phyloP scores from a whole-genome alignment of 2,329 filamentous ascomycete genomes.

The Fusarium humuli region DNA sequence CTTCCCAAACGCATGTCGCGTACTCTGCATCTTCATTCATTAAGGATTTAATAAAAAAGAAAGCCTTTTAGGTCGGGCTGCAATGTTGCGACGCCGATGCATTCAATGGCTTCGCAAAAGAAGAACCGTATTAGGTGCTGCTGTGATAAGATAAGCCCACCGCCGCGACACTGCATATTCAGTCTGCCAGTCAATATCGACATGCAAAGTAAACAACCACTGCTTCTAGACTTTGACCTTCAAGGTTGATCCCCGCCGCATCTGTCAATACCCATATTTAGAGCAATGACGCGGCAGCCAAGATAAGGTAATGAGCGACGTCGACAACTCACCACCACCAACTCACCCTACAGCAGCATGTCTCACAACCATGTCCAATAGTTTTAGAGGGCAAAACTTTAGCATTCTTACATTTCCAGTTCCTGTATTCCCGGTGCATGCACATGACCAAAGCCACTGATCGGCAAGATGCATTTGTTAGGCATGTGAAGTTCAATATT shows the following conservation, averaged over 20 bases:
- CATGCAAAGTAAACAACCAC: not conserved
- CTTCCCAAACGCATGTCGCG: not conserved
- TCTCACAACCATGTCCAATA: not conserved
- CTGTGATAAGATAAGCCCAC: not conserved
- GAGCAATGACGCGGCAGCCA: not conserved
- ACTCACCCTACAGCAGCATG: constrained; percentile 7
- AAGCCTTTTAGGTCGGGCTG: not conserved
- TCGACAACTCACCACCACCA: constrained; percentile 4
- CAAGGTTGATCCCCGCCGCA: not conserved
- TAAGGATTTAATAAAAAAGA: too few species aligned
- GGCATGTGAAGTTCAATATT: constrained; percentile 36
- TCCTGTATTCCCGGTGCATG: constrained; percentile 6
- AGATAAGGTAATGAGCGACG: constrained; percentile 6
- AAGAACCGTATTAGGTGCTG: not conserved
- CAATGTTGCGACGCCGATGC: not conserved
- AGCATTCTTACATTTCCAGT: not conserved
- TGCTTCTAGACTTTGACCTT: not conserved
- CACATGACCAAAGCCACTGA: constrained; percentile 38
- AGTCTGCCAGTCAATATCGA: not conserved
- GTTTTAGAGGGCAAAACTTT: not conserved
- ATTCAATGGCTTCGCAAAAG: not conserved
- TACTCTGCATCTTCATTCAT: not conserved
- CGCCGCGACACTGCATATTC: not conserved
- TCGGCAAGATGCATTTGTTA: constrained; percentile 30
- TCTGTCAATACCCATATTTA: not conserved